A percentile compares a stretch with the other conserved stretches of the same genome.
These are phyloP conservation scores for Talaromyces islandicus DNA, from an alignment of 2,329 filamentous ascomycete genomes.

Conservation along the genomic window DNA sequence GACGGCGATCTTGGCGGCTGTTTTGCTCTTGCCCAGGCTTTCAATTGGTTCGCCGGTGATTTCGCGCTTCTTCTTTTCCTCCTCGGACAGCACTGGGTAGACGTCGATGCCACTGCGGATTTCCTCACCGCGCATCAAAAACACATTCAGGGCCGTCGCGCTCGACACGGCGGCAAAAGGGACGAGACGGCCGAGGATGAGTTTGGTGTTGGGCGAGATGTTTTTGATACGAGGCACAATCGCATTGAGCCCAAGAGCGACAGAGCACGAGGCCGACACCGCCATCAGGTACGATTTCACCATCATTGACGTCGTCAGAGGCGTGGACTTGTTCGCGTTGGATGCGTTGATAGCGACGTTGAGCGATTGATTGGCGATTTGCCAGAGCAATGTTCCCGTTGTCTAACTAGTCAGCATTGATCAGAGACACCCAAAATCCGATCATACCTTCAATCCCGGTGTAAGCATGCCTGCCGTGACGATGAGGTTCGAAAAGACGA, in stretches of 20 bases:
- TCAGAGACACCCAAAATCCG: not conserved
- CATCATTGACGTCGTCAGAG: conserved; percentile 72
- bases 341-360: conserved; percentile 97
- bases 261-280: conserved; percentile 86
- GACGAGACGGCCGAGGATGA: conserved; percentile 77
- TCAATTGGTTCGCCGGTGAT: conserved; percentile 59
- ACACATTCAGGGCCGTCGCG: conserved; percentile 88
- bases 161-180: conserved; percentile 93
- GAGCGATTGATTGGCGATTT: conserved; percentile 92
- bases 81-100: conserved; percentile 70
- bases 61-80: conserved; percentile 60
- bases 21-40: conserved; percentile 78
- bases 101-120: conserved; percentile 90
- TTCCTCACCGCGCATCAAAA: conserved; percentile 95
- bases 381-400: conserved; percentile 83
- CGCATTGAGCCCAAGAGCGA: conserved; percentile 86
- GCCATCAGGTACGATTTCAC: conserved; percentile 86
- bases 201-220: conserved; percentile 67
- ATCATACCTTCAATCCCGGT: conserved; percentile 65
- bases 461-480: conserved; percentile 97
- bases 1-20: conserved; percentile 82
- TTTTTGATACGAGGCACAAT: conserved; percentile 77
- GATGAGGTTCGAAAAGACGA: conserved; percentile 85
- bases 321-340: conserved; percentile 96
- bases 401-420: conserved; percentile 46